Percentiles rank a stretch among this genome's conserved stretches.
These are phyloP conservation scores for Populus hybrid DNA, from an alignment of 441 rosid genomes.

Conservation along the genomic window DNA sequence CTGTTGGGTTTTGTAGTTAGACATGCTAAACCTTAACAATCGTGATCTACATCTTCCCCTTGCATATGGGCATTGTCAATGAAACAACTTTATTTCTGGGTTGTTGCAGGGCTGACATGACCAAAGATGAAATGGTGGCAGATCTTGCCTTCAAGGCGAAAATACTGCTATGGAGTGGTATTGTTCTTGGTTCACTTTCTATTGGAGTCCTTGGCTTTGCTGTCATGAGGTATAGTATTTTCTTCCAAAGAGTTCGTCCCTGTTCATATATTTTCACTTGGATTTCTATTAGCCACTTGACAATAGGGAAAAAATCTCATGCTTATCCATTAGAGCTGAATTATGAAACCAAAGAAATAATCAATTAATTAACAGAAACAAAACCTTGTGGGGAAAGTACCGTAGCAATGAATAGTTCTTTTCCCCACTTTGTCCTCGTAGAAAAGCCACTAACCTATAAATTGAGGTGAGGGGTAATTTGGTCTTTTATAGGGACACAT, in stretches of 20 bases:
- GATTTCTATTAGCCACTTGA: neutral
- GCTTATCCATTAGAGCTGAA: neutral
- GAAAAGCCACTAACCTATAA: neutral
- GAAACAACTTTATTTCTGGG: neutral
- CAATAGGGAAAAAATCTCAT: neutral
- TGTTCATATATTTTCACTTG: neutral
- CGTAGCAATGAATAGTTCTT: neutral
- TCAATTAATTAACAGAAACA: neutral
- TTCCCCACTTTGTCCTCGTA: neutral
- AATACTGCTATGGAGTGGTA: too few relatives aligned
- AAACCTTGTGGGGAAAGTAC: neutral
- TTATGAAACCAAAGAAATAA: neutral
- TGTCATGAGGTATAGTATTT: too few relatives aligned
- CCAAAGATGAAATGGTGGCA: too few relatives aligned
- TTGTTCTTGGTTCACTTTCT: too few relatives aligned
- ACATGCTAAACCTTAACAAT: neutral
- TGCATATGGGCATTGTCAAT: neutral
- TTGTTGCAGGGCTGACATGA: too few relatives aligned
- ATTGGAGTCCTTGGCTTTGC: too few relatives aligned
- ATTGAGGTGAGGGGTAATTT: neutral
- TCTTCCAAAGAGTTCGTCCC: neutral
- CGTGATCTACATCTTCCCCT: neutral
- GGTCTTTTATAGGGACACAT: neutral
- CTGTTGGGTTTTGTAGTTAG: neutral
- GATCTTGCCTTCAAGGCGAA: too few relatives aligned